These are phyloP conservation scores for Betula pendula DNA, from an alignment of 306 rosid species.

Conservation along the genomic window DNA sequence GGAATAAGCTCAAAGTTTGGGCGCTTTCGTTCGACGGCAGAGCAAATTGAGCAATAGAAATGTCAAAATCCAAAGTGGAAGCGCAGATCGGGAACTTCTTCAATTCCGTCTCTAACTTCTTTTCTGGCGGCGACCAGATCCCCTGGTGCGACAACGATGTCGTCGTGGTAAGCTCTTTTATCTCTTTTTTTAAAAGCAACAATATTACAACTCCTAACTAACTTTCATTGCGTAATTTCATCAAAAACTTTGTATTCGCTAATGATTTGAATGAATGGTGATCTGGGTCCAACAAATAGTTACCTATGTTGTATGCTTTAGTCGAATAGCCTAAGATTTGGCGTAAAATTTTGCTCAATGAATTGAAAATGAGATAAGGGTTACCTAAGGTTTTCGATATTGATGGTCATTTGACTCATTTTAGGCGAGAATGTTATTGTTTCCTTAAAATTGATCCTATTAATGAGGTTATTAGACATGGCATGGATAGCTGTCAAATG, in stretches of 20 bases:
- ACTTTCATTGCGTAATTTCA: not conserved
- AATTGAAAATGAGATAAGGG: not conserved
- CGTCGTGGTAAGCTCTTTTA: slow-evolving; percentile 46
- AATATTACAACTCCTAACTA: not conserved
- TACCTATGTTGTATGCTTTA: not conserved
- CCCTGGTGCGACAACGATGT: slow-evolving; percentile 80
- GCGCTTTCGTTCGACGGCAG: too few relatives aligned
- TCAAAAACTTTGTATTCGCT: not conserved
- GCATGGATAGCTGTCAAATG: too few relatives aligned
- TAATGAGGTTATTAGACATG: too few relatives aligned
- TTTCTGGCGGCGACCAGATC: slow-evolving; percentile 68
- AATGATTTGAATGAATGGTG: not conserved
- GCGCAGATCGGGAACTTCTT: slow-evolving; percentile 61
- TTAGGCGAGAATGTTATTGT: not conserved
- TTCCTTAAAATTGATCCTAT: too few relatives aligned
- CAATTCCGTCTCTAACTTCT: slow-evolving; percentile 66
- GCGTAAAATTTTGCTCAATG: not conserved
- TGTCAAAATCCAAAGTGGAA: slow-evolving; percentile 51
- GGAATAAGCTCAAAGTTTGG: too few relatives aligned
- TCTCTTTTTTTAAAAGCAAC: not conserved
- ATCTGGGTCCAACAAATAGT: not conserved
- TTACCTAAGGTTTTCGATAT: not conserved
- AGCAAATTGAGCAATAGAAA: not conserved
- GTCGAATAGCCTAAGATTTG: not conserved
- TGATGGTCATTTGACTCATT: not conserved